Base-by-base conservation (phyloP, 345 rosid genomes). In the Brassica juncea region DNA sequence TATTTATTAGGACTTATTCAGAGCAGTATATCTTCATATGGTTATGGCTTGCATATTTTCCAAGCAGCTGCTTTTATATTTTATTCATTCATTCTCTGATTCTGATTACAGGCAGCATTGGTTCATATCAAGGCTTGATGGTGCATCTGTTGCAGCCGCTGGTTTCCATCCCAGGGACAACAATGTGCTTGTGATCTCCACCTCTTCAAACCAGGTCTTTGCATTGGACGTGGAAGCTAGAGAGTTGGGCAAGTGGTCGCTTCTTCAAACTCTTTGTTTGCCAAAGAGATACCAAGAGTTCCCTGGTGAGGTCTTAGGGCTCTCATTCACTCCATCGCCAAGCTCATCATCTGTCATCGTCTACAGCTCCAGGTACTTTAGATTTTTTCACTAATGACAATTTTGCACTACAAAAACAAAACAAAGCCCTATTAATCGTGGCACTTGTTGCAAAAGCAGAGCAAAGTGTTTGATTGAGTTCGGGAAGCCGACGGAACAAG, bases 271-370 rank as follows among this genome's bases (percentile, higher is more conserved):
- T 1, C 83, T 78, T 78, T 58, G 83, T 72, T 85, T 93, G 68
- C 98, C 99, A 0, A 88, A 73, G 79, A 89, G 87, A 80, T 91
- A 74, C 81, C 94, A 86, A 84, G 97, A 95, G 77, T 91, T 90
- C 82, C 99, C 98, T 66, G 98, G 99, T 77, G 97, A 93, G 84
- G 92, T 93, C 75, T 77, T 89, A 63, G 99, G 98, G 39, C 89
- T 95, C 44, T 90, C 99, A n/a, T 95, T 93, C 83, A 76, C 87
- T 15, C 89, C 94, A 6, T 78, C 88, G 44, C 81, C 94, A 58
- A 77, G 80, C 80, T 87, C 94, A 4, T 82, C 92, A 1, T 86
- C 88, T n/a, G 87, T 86, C 27, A 86, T 93, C 75, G 84, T 95
- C 55, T 93, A 93, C 61, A 93, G 98, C 84, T 85, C 99, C 87